A percentile compares a stretch with the other conserved stretches of the same genome.
These are phyloP conservation scores for Zygotorulaspora danielsina DNA, from an alignment of 805 yeast species.

Conservation along the genomic window DNA sequence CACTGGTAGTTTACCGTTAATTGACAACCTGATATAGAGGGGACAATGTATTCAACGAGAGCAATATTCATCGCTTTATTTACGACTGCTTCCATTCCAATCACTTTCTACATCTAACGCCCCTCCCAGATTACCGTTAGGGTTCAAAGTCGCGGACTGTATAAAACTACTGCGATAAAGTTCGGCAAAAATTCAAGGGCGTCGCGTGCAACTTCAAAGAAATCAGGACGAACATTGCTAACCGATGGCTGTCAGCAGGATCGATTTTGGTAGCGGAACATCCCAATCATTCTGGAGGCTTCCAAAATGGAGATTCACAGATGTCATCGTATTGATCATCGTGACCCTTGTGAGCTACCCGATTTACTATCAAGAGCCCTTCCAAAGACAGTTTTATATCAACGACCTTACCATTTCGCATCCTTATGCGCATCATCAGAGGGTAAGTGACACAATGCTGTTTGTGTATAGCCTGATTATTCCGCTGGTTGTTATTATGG, in stretches of 20 bases:
- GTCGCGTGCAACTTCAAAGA: too few relatives aligned
- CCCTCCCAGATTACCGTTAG: background rate
- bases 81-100: background rate
- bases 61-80: too few relatives aligned
- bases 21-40: too few relatives aligned
- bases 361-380: constrained; percentile 47
- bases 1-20: too few relatives aligned
- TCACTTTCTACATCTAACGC: background rate
- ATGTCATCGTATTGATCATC: constrained; percentile 33
- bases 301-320: constrained; percentile 41
- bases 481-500: constrained; percentile 44
- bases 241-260: constrained; percentile 27
- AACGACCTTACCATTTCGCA: constrained; percentile 75
- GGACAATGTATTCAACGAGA: too few relatives aligned
- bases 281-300: constrained; percentile 7
- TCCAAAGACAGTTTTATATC: constrained; percentile 71
- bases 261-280: constrained; percentile 23
- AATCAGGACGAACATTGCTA: too few relatives aligned
- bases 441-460: constrained; percentile 57
- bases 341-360: constrained; percentile 34
- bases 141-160: constrained; percentile 1
- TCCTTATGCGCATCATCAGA: constrained; percentile 72
- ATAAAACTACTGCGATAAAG: too few relatives aligned
- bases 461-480: constrained; percentile 49
- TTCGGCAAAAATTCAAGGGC: too few relatives aligned